Evolutionary conservation across 2,329 filamentous ascomycete genomes (phyloP).

Genomic region (Alternaria triticina): DNA sequence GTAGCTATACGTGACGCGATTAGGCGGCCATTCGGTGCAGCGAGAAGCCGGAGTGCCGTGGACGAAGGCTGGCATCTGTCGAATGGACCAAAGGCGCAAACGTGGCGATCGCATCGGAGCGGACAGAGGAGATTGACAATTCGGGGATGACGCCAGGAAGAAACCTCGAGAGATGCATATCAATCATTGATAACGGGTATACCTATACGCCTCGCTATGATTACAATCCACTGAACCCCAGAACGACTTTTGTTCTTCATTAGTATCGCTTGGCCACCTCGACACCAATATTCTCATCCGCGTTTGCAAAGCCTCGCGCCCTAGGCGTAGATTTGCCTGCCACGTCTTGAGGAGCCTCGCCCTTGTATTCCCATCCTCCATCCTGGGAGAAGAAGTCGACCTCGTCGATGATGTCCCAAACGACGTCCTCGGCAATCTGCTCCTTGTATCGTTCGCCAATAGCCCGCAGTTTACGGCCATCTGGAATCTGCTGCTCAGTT

Average conservation of each 20-base stretch:
- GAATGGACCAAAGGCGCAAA: neutral
- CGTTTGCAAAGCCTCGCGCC: slow-evolving; percentile 46
- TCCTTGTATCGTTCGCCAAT: slow-evolving; percentile 84
- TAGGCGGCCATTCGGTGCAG: neutral
- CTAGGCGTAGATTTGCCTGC: slow-evolving; percentile 45
- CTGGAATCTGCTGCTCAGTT: slow-evolving; percentile 22
- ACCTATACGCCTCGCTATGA: slow-evolving; percentile 12
- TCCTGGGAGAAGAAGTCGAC: slow-evolving; percentile 87
- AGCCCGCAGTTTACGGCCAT: slow-evolving; percentile 57
- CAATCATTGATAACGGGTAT: slow-evolving; percentile 11
- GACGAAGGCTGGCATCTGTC: neutral
- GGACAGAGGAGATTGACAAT: neutral
- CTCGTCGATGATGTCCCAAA: slow-evolving; percentile 94
- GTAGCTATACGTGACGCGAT: neutral
- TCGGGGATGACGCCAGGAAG: neutral
- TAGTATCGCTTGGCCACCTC: slow-evolving; percentile 46
- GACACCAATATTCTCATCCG: slow-evolving; percentile 46
- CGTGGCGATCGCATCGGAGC: neutral
- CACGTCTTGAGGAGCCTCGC: slow-evolving; percentile 41
- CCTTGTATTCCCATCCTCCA: slow-evolving; percentile 53
- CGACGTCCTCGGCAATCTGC: slow-evolving; percentile 91
- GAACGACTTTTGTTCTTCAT: neutral
- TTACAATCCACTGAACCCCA: neutral
- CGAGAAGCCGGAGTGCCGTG: neutral
- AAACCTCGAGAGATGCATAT: neutral